Evolutionary conservation across 2,329 filamentous ascomycete species (phyloP), one percentile per base, ranked within the genome.

Genomic region (Xylaria sp.): DNA sequence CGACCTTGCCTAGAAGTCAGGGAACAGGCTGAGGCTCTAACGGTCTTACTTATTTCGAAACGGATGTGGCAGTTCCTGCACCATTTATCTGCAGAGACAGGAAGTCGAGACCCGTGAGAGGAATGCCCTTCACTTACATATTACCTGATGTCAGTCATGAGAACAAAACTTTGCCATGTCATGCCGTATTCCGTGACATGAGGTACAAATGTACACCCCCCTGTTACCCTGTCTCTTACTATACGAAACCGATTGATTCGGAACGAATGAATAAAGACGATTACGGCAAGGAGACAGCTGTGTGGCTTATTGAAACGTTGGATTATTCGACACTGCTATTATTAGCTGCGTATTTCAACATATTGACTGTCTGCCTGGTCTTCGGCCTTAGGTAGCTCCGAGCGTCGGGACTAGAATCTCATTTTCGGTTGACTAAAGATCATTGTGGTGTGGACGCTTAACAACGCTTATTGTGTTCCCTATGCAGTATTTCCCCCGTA

Each of bases 271-370:
- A 48, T 12, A 28, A n/a, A 23, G 3, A 30, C 25, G 25, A 4
- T 20, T 48, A 25, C 30, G 41, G 2, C 34, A 48, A 15, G 18
- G 6, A 9, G 20, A 41, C n/a, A 57, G 4, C 23, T 12, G 5
- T 23, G 32, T 32, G n/a, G 53, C 32, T n/a, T 50, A 30, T 43
- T 20, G 18, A 43, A n/a, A 15, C 28, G 8, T n/a, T 41, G 15
- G 25, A n/a, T 41, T 23, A 20, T 58, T 18, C 13, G 10, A 43
- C 15, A 45, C 13, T 39, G n/a, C 36, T 43, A 55, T 23, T 28
- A 63, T 63, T 63, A 63, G 30, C 30, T 39, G 60, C 39, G 18
- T 25, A 23, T 18, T 12, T 23, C 23, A n/a, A 32, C 10, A 61
- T 15, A 28, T 34, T n/a, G 43, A 34, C 57, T 18, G 41, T 23